phyloP scores from a whole-genome alignment of 768 basidiomycete genomes.

The Termitomyces sp. region DNA sequence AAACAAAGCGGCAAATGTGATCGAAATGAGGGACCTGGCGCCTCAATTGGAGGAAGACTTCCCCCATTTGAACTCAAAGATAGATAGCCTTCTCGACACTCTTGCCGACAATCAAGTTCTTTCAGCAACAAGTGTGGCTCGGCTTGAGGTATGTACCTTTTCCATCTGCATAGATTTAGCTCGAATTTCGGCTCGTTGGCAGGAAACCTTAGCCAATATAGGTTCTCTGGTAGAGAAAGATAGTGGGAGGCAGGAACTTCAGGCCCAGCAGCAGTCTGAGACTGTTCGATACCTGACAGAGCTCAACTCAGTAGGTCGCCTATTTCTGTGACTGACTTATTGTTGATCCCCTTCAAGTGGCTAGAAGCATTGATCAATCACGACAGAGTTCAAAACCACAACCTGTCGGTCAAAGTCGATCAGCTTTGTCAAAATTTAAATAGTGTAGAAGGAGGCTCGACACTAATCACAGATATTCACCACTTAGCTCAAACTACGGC shows the following conservation, averaged over 20 bases:
- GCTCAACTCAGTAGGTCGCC: slow-evolving; percentile 54
- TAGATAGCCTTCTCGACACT: slow-evolving; percentile 12
- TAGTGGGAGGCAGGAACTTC: slow-evolving; percentile 41
- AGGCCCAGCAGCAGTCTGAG: slow-evolving; percentile 67
- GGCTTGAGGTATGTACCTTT: background rate
- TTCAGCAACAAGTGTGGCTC: background rate
- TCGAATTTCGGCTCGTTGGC: background rate
- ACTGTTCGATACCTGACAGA: slow-evolving; percentile 78
- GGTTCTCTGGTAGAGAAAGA: slow-evolving; percentile 45
- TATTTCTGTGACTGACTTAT: background rate
- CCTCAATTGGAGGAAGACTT: slow-evolving; percentile 1
- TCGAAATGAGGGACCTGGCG: slow-evolving; percentile 8
- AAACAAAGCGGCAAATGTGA: background rate
- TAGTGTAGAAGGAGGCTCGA: slow-evolving; percentile 17
- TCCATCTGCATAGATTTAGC: background rate
- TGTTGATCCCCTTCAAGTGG: slow-evolving; percentile 50
- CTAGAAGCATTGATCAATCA: slow-evolving; percentile 79
- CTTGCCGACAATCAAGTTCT: background rate
- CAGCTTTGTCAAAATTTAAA: slow-evolving; percentile 57
- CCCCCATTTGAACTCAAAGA: slow-evolving; percentile 10
- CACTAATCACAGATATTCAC: slow-evolving; percentile 33
- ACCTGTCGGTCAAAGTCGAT: slow-evolving; percentile 56
- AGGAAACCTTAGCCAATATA: slow-evolving; percentile 37
- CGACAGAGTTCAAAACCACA: slow-evolving; percentile 69
- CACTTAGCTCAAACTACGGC: slow-evolving; percentile 30